Evolutionary conservation across 768 basidiomycete species (phyloP).

Genomic region (Pulveroboletus sp.): DNA sequence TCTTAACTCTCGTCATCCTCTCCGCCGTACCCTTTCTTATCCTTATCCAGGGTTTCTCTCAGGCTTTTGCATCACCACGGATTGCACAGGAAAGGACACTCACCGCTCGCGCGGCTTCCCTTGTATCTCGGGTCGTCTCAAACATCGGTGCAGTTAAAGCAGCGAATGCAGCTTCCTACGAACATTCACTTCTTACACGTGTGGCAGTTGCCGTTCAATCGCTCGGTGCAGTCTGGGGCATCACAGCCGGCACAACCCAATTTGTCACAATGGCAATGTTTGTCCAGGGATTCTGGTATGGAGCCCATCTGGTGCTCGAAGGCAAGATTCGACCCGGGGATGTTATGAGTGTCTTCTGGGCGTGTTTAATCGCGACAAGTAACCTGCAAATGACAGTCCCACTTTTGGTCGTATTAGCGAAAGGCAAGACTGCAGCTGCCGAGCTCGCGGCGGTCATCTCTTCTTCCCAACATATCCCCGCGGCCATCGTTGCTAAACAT

Average conservation of each 20-base stretch:
- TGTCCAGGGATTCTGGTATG: slow-evolving; percentile 96
- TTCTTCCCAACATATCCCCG: slow-evolving; percentile 33
- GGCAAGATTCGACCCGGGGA: slow-evolving; percentile 65
- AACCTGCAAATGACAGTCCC: slow-evolving; percentile 88
- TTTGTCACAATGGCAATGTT: slow-evolving; percentile 91
- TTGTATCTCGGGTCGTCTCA: slow-evolving; percentile 69
- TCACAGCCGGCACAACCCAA: slow-evolving; percentile 62
- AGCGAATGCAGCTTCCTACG: slow-evolving; percentile 70
- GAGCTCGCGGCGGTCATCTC: slow-evolving; percentile 22
- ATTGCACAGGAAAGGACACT: slow-evolving; percentile 62
- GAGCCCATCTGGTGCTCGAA: slow-evolving; percentile 79
- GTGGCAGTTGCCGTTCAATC: slow-evolving; percentile 45
- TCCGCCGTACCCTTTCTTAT: slow-evolving; percentile 81
- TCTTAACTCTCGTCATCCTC: slow-evolving; percentile 88
- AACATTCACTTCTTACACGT: slow-evolving; percentile 44
- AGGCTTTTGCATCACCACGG: slow-evolving; percentile 61
- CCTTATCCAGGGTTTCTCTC: slow-evolving; percentile 70
- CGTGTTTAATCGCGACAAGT: slow-evolving; percentile 83
- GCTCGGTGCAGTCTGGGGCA: slow-evolving; percentile 71
- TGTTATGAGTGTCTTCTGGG: slow-evolving; percentile 98
- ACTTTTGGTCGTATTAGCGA: slow-evolving; percentile 58
- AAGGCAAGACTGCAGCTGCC: slow-evolving; percentile 53
- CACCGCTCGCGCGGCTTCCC: slow-evolving; percentile 67
- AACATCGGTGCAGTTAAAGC: slow-evolving; percentile 90
- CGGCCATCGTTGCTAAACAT: slow-evolving; percentile 18